These are phyloP conservation scores for Ambrosiella xylebori DNA, from an alignment of 2,329 filamentous ascomycete species.

Conservation along the genomic window DNA sequence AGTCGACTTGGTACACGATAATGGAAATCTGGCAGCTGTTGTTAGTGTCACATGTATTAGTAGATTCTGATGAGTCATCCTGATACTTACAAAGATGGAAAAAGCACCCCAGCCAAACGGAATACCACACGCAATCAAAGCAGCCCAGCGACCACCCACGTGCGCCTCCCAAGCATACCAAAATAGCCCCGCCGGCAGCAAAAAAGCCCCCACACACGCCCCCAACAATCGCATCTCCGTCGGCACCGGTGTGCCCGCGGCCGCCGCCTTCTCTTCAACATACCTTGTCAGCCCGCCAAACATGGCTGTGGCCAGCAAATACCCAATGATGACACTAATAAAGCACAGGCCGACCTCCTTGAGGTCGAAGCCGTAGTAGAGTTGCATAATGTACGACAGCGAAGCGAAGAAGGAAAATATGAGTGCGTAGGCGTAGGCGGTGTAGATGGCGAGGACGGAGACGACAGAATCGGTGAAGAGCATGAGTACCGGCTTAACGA, in stretches of 20 bases:
- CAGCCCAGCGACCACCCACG: slow-evolving; percentile 29
- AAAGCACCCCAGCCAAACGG: slow-evolving; percentile 44
- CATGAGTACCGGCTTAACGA: slow-evolving; percentile 38
- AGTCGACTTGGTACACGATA: slow-evolving; percentile 15
- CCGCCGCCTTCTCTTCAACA: slow-evolving; percentile 23
- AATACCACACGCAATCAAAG: slow-evolving; percentile 32
- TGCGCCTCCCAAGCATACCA: slow-evolving; percentile 43
- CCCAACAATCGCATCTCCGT: slow-evolving; percentile 42
- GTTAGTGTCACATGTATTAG: background rate
- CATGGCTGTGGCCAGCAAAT: slow-evolving; percentile 21
- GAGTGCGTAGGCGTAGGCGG: slow-evolving; percentile 32
- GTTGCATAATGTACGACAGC: slow-evolving; percentile 30
- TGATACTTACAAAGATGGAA: slow-evolving; percentile 33
- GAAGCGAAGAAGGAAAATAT: slow-evolving; percentile 36
- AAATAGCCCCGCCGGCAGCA: slow-evolving; percentile 36
- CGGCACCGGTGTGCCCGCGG: slow-evolving; percentile 24
- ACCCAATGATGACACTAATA: slow-evolving; percentile 28
- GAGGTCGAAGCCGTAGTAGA: slow-evolving; percentile 27
- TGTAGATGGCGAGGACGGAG: slow-evolving; percentile 34
- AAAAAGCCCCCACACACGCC: slow-evolving; percentile 39
- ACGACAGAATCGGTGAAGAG: slow-evolving; percentile 47
- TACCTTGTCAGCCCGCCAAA: slow-evolving; percentile 20
- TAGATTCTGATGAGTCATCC: background rate
- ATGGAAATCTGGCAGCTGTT: slow-evolving; percentile 8
- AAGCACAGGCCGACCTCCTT: slow-evolving; percentile 29